These are phyloP conservation scores for Prunus mongolica DNA, from an alignment of 306 rosid genomes.

Conservation along the genomic window DNA sequence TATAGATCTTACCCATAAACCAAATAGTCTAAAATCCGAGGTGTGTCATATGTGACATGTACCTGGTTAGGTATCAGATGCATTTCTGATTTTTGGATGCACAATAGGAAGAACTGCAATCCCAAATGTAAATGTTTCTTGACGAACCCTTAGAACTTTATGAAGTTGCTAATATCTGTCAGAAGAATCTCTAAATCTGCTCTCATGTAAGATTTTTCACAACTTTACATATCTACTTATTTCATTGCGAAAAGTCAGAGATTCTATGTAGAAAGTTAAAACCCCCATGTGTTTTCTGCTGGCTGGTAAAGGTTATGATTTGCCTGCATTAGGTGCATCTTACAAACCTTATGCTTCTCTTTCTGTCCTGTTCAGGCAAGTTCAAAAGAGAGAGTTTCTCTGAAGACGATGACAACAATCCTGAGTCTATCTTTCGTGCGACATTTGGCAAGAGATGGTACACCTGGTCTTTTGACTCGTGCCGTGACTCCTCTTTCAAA, in stretches of 20 bases:
- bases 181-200: background rate
- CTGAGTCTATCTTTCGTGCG: constrained; percentile 53
- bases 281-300: background rate
- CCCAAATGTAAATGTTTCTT: background rate
- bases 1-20: background rate
- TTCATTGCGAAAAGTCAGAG: background rate
- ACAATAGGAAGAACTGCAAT: background rate
- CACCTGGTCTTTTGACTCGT: constrained; percentile 53
- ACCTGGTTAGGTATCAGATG: background rate
- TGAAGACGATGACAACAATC: constrained; percentile 40
- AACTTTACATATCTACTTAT: background rate
- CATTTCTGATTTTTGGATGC: too few species aligned
- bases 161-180: background rate
- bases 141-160: background rate
- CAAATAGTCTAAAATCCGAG: background rate
- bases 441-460: constrained; percentile 54
- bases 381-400: constrained; percentile 26
- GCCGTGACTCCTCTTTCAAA: constrained; percentile 33
- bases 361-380: constrained; percentile 30
- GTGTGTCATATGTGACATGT: background rate
- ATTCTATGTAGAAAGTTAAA: background rate
- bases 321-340: background rate
- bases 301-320: background rate
- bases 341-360: constrained; percentile 4
- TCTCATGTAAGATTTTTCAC: background rate